Conservation (phyloP, 495 filamentous ascomycete genomes). For the Elasticomyces elasticus region DNA sequence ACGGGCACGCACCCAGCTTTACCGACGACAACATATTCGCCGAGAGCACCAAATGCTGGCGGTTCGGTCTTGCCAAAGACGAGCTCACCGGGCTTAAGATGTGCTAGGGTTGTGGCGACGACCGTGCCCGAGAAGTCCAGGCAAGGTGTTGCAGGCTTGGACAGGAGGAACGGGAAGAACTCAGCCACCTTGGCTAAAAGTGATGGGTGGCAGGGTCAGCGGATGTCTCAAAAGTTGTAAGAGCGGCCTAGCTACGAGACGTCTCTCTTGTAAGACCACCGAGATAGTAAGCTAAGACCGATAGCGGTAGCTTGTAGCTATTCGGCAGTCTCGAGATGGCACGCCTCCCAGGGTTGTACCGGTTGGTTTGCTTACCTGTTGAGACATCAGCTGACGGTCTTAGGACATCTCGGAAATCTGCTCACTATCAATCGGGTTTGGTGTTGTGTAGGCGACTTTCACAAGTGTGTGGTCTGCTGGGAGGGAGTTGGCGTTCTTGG, state of each 20-base stretch:
- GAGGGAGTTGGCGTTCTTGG: slow-evolving; percentile 11
- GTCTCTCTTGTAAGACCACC: too few species aligned
- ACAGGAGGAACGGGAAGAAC: slow-evolving; percentile 13
- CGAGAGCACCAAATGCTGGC: slow-evolving; percentile 20
- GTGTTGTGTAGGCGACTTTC: slow-evolving; percentile 24
- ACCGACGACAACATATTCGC: slow-evolving; percentile 21
- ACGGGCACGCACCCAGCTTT: slow-evolving; percentile 15
- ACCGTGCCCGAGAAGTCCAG: slow-evolving; percentile 29
- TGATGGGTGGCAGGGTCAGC: too few species aligned
- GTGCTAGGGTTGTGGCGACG: slow-evolving; percentile 19
- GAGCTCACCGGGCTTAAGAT: slow-evolving; percentile 23
- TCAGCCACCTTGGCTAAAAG: slow-evolving; percentile 30
- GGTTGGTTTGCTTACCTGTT: too few species aligned
- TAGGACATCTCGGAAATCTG: too few species aligned
- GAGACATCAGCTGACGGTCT: too few species aligned
- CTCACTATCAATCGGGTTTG: slow-evolving; percentile 31
- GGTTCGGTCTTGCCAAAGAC: slow-evolving; percentile 25
- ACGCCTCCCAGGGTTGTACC: too few species aligned
- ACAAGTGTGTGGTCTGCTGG: slow-evolving; percentile 21
- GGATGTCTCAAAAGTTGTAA: too few species aligned
- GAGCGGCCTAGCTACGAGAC: too few species aligned
- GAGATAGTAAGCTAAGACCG: too few species aligned
- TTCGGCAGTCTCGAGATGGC: too few species aligned
- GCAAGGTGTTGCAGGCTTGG: slow-evolving; percentile 22
- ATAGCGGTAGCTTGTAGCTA: too few species aligned